A percentile compares a stretch with the other conserved stretches of the same genome.
Conservation (phyloP, 106 monocot genomes). For the Chionographis japonica region DNA sequence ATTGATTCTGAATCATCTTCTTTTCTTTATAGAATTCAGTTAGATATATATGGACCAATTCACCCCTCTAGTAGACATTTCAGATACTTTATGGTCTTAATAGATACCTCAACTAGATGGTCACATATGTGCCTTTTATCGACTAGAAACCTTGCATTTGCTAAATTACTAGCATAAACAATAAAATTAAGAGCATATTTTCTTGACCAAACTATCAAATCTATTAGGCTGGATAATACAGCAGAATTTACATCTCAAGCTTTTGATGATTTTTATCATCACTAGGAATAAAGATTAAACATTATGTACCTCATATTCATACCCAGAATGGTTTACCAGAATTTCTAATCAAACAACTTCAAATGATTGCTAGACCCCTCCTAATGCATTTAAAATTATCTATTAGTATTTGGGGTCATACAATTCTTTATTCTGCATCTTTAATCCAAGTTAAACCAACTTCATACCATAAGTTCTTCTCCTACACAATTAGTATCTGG, state of each 20-base stretch:
- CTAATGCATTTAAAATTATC: too few species aligned
- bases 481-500: too few species aligned
- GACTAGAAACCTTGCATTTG: background rate
- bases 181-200: background rate
- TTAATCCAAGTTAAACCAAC: too few species aligned
- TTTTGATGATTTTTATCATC: background rate
- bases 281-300: background rate
- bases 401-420: too few species aligned
- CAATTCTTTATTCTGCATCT: too few species aligned
- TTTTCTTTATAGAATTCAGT: too few species aligned
- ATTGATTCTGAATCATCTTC: too few species aligned
- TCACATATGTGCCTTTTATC: background rate
- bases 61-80: too few species aligned
- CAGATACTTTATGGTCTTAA: too few species aligned
- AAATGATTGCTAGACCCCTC: too few species aligned
- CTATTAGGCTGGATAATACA: background rate
- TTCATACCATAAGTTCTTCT: too few species aligned
- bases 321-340: background rate
- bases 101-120: slow-evolving; percentile 1
- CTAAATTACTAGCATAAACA: background rate
- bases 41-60: too few species aligned
- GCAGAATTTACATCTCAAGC: background rate
- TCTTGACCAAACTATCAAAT: background rate
- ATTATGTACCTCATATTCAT: background rate
- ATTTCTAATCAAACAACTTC: background rate